Conservation (phyloP, 139 green algal species). For the Dunaliella sp. region DNA sequence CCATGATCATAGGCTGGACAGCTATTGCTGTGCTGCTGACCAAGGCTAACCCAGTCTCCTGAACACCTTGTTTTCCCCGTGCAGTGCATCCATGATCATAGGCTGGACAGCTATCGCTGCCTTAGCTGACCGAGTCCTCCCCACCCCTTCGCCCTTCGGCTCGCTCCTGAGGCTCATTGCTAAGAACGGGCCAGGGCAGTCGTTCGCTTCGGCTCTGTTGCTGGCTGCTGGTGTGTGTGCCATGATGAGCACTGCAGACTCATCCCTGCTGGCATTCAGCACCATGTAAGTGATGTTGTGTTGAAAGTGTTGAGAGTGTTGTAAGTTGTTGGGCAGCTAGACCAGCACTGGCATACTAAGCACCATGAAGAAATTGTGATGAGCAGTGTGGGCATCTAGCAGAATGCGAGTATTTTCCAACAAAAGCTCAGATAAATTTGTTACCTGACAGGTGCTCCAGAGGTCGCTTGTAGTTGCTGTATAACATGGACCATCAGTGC, state of each 20-base stretch:
- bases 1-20: conserved; percentile 27
- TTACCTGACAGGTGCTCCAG: no score
- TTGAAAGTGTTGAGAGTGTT: no score
- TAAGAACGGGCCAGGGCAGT: conserved; percentile 28
- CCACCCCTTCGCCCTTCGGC: conserved; percentile 7
- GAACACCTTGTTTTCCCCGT: no score
- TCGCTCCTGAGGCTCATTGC: conserved; percentile 21
- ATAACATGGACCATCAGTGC: no score
- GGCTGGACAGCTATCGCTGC: conserved; percentile 26
- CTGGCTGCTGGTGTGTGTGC: conserved; percentile 44
- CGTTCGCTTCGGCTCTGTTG: conserved; percentile 38
- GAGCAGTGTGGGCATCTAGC: no score
- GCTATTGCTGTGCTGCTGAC: conserved; percentile 30
- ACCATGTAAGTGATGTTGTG: conserved; percentile 33
- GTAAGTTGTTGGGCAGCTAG: no score
- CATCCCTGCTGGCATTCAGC: conserved; percentile 42
- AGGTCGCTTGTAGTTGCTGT: no score
- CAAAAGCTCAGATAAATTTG: no score
- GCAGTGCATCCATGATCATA: conserved; percentile 28
- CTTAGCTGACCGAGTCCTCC: conserved; percentile 6
- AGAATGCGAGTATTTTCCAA: no score
- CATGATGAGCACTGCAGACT: conserved; percentile 56
- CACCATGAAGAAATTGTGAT: no score
- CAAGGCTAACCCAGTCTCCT: no score
- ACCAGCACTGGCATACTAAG: no score